Conservation (phyloP, 2,329 filamentous ascomycete genomes). For the Ophiostoma quercus region DNA sequence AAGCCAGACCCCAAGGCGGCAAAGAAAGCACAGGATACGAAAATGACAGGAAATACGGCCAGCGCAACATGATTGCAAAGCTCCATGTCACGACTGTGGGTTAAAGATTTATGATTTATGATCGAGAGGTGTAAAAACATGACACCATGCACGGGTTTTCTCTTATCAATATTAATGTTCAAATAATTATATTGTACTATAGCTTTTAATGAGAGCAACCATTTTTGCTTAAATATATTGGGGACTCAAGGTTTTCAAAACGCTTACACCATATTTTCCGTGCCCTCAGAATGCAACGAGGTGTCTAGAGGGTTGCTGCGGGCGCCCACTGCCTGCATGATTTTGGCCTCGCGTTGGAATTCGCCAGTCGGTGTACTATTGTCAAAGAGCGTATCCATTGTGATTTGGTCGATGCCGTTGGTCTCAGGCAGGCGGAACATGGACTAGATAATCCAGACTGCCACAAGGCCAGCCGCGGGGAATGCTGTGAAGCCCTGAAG, state of each 20-base stretch:
- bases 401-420: constrained; percentile 26
- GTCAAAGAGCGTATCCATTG: constrained; percentile 27
- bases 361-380: constrained; percentile 19
- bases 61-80: not conserved
- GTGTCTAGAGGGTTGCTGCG: not conserved
- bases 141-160: not conserved
- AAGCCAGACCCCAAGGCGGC: not conserved
- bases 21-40: not conserved
- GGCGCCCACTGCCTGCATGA: not conserved
- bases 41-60: not conserved
- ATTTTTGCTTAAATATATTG: not conserved
- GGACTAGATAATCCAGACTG: constrained; percentile 25
- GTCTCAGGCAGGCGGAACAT: constrained; percentile 26
- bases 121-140: not conserved
- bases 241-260: not conserved
- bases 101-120: not conserved
- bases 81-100: not conserved
- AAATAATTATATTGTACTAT: constrained; percentile 2
- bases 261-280: not conserved
- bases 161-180: not conserved
- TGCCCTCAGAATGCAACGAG: not conserved
- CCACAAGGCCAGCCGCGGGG: constrained; percentile 21
- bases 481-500: constrained; percentile 27
- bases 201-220: not conserved
- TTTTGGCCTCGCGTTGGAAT: constrained; percentile 20